Conservation (phyloP, 768 basidiomycete genomes). For the Pleurotus sapidus region DNA sequence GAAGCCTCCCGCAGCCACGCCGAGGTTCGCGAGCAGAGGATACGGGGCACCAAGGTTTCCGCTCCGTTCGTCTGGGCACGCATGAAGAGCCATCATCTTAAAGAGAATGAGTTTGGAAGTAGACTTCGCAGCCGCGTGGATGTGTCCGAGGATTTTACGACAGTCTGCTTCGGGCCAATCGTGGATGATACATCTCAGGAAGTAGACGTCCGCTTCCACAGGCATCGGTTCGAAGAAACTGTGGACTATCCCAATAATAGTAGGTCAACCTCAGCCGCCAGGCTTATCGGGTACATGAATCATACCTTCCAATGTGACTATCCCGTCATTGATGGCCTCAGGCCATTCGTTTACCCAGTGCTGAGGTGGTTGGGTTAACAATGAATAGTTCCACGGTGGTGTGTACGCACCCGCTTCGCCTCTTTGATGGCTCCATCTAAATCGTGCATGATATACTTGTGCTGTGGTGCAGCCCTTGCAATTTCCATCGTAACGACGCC, state of each 20-base stretch:
- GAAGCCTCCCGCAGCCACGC: slow-evolving; percentile 3
- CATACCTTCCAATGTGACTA: slow-evolving; percentile 23
- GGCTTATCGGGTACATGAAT: background rate
- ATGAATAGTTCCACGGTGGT: background rate
- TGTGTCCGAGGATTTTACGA: slow-evolving; percentile 31
- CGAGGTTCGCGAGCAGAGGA: slow-evolving; percentile 22
- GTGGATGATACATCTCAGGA: slow-evolving; percentile 59
- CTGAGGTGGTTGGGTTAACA: background rate
- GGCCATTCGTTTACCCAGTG: slow-evolving; percentile 3
- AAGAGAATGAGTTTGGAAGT: slow-evolving; percentile 37
- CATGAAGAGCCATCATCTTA: slow-evolving; percentile 35
- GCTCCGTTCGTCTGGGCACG: slow-evolving; percentile 14
- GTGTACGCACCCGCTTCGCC: slow-evolving; percentile 25
- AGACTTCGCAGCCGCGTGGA: slow-evolving; percentile 31
- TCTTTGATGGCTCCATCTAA: slow-evolving; percentile 44
- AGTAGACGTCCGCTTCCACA: slow-evolving; percentile 40
- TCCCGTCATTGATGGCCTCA: slow-evolving; percentile 11
- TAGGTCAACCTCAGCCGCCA: too few species aligned
- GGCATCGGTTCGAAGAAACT: slow-evolving; percentile 41
- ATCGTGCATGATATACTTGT: slow-evolving; percentile 54
- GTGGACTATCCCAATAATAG: slow-evolving; percentile 16
- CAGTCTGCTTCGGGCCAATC: slow-evolving; percentile 57
- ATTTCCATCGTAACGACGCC: slow-evolving; percentile 39
- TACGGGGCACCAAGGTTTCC: background rate
- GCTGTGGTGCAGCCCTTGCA: slow-evolving; percentile 25